phyloP scores from a whole-genome alignment of 1,284 basidiomycete genomes.

The Leccinum fallax region DNA sequence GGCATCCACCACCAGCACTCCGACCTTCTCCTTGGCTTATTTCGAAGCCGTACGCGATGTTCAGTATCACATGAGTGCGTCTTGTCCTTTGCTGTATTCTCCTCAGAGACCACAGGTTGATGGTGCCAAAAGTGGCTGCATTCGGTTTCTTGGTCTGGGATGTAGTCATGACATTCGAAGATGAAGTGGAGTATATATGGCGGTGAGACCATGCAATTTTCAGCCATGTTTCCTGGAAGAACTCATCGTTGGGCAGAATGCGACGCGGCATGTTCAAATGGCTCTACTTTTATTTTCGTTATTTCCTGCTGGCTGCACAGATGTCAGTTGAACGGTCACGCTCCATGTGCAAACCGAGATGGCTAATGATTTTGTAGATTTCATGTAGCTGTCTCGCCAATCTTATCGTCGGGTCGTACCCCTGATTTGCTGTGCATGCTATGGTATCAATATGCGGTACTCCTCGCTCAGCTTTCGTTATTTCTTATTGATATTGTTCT shows the following conservation, averaged over 20 bases:
- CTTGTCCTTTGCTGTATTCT: neutral
- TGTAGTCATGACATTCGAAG: constrained; percentile 15
- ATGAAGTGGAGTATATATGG: constrained; percentile 29
- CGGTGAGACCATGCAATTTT: constrained; percentile 11
- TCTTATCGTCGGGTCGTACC: constrained; percentile 14
- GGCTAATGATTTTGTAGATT: constrained; percentile 10
- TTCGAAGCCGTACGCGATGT: constrained; percentile 9
- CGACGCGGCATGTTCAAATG: constrained; percentile 18
- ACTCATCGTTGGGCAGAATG: constrained; percentile 13
- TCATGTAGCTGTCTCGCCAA: constrained; percentile 10
- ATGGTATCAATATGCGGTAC: constrained; percentile 19
- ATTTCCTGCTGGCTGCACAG: constrained; percentile 18
- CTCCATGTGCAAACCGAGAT: neutral
- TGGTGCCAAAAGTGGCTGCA: constrained; percentile 16
- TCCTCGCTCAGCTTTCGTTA: constrained; percentile 5
- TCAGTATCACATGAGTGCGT: constrained; percentile 16
- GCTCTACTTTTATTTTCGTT: constrained; percentile 28
- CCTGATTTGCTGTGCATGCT: constrained; percentile 13
- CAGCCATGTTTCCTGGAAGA: neutral
- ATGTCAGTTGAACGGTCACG: constrained; percentile 13
- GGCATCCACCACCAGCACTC: neutral
- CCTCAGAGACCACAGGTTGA: neutral
- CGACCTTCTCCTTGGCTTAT: constrained; percentile 10
- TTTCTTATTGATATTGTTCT: constrained; percentile 17
- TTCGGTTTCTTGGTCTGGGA: constrained; percentile 23